A percentile compares a stretch with the other conserved stretches of the same genome.
Conservation (phyloP, 495 filamentous ascomycete species). For the Oleoguttula mirabilis region DNA sequence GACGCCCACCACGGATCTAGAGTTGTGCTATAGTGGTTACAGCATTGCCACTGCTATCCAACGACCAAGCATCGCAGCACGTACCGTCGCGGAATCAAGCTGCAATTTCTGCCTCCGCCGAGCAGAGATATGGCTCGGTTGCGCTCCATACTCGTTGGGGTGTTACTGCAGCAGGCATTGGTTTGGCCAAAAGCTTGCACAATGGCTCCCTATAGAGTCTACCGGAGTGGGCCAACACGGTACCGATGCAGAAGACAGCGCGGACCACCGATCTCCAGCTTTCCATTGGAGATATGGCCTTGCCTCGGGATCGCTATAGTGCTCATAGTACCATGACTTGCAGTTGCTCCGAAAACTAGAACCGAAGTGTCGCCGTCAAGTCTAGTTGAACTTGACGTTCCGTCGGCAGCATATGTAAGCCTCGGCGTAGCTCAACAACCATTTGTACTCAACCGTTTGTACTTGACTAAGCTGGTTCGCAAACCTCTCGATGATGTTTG, state of each 20-base stretch:
- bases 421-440: not conserved
- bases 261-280: not conserved
- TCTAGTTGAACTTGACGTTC: not conserved
- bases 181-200: not conserved
- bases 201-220: not conserved
- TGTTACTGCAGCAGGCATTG: too few relatives aligned
- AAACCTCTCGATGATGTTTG: not conserved
- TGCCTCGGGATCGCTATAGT: not conserved
- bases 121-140: too few relatives aligned
- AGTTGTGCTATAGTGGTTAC: too few relatives aligned
- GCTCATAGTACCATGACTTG: not conserved
- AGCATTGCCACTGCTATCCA: too few relatives aligned
- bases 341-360: not conserved
- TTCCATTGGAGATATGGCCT: not conserved
- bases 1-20: too few relatives aligned
- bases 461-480: too few relatives aligned
- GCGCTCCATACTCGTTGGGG: too few relatives aligned
- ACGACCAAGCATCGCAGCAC: too few relatives aligned
- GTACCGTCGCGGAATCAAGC: too few relatives aligned
- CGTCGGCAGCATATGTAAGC: not conserved
- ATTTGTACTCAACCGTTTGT: too few relatives aligned
- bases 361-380: not conserved
- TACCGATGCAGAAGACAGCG: not conserved
- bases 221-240: not conserved
- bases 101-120: too few relatives aligned